Evolutionary conservation across 768 basidiomycete genomes (phyloP).

Genomic region (Lanmaoa rubissima): DNA sequence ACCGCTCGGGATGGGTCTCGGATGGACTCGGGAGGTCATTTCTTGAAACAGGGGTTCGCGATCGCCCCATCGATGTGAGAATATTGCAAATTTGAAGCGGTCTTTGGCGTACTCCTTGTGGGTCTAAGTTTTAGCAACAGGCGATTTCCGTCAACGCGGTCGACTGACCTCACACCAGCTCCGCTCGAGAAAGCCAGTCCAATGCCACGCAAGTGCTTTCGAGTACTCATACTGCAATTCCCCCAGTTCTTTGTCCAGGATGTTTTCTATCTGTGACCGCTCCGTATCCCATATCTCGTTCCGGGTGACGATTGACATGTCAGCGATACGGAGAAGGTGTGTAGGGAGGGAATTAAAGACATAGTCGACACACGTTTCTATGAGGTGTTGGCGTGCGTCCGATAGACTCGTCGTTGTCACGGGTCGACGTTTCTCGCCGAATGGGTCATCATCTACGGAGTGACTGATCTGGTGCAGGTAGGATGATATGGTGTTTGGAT

Average conservation of each 20-base stretch:
- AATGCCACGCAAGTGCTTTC: background rate
- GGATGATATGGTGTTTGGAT: background rate
- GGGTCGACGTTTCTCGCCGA: background rate
- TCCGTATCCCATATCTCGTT: constrained; percentile 9
- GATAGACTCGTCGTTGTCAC: background rate
- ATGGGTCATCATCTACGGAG: constrained; percentile 8
- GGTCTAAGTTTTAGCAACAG: too few species aligned
- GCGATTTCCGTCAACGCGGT: too few species aligned
- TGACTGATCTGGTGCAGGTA: constrained; percentile 12
- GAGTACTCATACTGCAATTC: constrained; percentile 3
- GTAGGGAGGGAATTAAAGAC: constrained; percentile 9
- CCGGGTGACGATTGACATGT: constrained; percentile 6
- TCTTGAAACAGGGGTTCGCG: constrained; percentile 4
- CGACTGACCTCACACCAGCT: constrained; percentile 5
- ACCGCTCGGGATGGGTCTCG: background rate
- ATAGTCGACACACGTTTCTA: background rate
- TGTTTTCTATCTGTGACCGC: background rate
- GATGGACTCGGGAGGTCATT: background rate
- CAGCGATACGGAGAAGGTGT: constrained; percentile 1
- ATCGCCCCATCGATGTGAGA: constrained; percentile 12
- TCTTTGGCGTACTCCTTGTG: constrained; percentile 7
- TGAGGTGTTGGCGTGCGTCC: constrained; percentile 6
- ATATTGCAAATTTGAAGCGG: constrained; percentile 7
- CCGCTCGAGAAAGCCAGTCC: constrained; percentile 8
- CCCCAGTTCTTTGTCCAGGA: background rate